phyloP scores from a whole-genome alignment of 768 basidiomycete genomes.

The Suillus discolor region DNA sequence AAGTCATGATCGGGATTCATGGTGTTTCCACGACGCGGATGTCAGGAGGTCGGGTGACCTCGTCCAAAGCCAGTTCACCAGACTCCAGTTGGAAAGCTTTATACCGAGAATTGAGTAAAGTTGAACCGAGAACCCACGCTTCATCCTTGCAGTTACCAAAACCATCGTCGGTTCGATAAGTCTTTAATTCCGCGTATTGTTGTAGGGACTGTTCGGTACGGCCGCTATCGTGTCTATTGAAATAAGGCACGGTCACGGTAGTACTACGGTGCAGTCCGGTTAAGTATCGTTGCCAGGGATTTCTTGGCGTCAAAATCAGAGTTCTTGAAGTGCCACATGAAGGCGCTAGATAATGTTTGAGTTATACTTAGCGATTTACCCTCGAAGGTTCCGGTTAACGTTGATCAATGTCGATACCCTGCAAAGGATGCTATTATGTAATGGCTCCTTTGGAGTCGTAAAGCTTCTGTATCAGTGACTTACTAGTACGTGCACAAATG shows the following conservation, averaged over 20 bases:
- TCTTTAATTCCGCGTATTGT: neutral
- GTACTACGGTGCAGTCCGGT: neutral
- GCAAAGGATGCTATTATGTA: too few species aligned
- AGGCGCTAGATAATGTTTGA: neutral
- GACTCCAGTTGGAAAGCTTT: neutral
- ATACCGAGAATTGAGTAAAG: neutral
- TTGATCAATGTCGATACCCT: neutral
- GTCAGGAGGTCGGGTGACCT: neutral
- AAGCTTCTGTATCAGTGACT: too few species aligned
- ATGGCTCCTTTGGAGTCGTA: too few species aligned
- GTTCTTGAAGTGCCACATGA: neutral
- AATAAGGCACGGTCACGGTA: slow-evolving; percentile 6
- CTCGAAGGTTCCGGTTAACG: too few species aligned
- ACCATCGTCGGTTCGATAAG: neutral
- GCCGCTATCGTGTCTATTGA: neutral
- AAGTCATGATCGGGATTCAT: slow-evolving; percentile 20
- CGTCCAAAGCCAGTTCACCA: neutral
- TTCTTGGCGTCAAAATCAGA: neutral
- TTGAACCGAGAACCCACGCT: neutral
- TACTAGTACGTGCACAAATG: too few species aligned
- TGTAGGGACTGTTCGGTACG: slow-evolving; percentile 8
- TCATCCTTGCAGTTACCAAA: neutral
- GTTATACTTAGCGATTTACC: too few species aligned
- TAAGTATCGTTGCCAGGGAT: neutral
- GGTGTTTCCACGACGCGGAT: neutral